A percentile compares a stretch with the other conserved stretches of the same genome.
Conservation (phyloP, 2,329 filamentous ascomycete genomes). For the Pseudonectria buxi region DNA sequence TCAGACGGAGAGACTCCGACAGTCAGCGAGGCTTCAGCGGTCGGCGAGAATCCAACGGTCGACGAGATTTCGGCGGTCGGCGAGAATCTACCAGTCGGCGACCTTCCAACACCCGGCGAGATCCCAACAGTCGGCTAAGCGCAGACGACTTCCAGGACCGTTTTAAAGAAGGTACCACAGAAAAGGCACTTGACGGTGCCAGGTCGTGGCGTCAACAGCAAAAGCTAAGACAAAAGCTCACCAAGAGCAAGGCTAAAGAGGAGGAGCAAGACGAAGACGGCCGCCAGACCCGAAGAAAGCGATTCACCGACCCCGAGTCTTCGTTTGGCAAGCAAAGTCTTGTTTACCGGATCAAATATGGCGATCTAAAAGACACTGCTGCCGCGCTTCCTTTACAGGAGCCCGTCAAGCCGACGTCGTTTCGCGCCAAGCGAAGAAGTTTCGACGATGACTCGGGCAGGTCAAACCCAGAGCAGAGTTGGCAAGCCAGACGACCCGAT, state of each 20-base stretch:
- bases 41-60: too few species aligned
- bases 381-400: slow-evolving; percentile 19
- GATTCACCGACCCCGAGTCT: slow-evolving; percentile 45
- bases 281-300: slow-evolving; percentile 40
- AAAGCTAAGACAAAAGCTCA: slow-evolving; percentile 48
- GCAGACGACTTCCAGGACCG: slow-evolving; percentile 11
- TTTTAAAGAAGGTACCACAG: slow-evolving; percentile 21
- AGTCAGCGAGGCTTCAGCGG: too few species aligned
- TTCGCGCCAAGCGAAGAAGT: neutral
- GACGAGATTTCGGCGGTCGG: too few species aligned
- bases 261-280: slow-evolving; percentile 26
- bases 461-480: too few species aligned
- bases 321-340: slow-evolving; percentile 49
- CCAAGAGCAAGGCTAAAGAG: slow-evolving; percentile 32
- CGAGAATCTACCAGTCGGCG: too few species aligned
- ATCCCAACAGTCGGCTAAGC: neutral
- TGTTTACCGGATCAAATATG: slow-evolving; percentile 48
- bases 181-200: slow-evolving; percentile 23
- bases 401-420: slow-evolving; percentile 14
- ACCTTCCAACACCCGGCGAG: neutral
- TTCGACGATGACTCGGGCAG: neutral
- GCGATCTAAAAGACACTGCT: slow-evolving; percentile 26
- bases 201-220: slow-evolving; percentile 27
- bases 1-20: neutral
- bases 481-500: neutral